phyloP scores from a whole-genome alignment of 495 filamentous ascomycete species.

The Viridothelium virens region DNA sequence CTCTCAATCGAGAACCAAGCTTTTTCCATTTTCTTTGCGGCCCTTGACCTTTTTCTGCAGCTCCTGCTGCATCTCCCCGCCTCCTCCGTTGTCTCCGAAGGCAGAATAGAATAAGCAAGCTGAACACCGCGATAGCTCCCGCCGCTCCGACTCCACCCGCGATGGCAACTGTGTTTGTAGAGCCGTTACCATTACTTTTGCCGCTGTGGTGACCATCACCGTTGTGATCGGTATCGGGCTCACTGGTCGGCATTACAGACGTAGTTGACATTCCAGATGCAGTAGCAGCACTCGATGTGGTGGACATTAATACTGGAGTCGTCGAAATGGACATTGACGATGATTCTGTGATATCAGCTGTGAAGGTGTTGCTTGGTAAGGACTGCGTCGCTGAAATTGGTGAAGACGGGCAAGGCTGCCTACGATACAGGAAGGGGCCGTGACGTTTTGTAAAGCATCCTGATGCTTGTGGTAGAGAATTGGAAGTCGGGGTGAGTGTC shows the following conservation, averaged over 20 bases:
- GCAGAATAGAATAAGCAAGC: conserved; percentile 7
- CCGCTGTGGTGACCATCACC: neutral
- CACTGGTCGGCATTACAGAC: neutral
- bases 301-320: neutral
- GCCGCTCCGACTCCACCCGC: conserved; percentile 3
- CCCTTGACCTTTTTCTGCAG: neutral
- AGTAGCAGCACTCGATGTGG: neutral
- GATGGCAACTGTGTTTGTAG: neutral
- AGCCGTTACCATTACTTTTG: neutral
- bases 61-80: neutral
- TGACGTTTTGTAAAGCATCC: neutral
- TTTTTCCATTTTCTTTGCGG: conserved; percentile 2
- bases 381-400: neutral
- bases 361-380: neutral
- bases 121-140: neutral
- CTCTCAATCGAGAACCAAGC: conserved; percentile 1
- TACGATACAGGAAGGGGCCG: neutral
- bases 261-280: neutral
- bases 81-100: conserved; percentile 1
- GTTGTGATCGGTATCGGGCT: neutral
- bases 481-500: neutral
- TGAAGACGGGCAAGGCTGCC: neutral
- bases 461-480: neutral
- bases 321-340: neutral
- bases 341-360: neutral